Percentiles rank a stretch among this genome's conserved stretches.
phyloP scores from a whole-genome alignment of 2,329 filamentous ascomycete species.

The Alternaria atra region DNA sequence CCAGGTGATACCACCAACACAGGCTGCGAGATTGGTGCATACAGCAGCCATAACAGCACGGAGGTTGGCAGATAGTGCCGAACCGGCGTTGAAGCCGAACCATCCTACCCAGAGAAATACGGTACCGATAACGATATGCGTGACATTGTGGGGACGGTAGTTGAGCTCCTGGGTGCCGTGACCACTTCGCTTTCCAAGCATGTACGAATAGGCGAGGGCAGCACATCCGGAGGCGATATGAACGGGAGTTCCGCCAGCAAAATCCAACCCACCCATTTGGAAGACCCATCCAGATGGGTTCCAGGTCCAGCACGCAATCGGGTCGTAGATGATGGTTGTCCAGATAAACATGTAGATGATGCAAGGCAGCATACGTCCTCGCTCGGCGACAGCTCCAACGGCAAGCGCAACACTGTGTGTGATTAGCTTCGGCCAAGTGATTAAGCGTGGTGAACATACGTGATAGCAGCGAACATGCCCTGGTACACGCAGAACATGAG shows the following conservation, averaged over 20 bases:
- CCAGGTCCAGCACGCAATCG: conserved; percentile 96
- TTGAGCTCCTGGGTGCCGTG: conserved; percentile 89
- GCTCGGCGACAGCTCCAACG: conserved; percentile 84
- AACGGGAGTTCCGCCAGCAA: conserved; percentile 88
- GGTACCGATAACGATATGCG: conserved; percentile 89
- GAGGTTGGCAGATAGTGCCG: conserved; percentile 80
- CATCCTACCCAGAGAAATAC: conserved; percentile 96
- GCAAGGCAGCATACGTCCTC: conserved; percentile 86
- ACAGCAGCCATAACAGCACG: conserved; percentile 87
- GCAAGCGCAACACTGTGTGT: conserved; percentile 75
- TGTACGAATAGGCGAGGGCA: conserved; percentile 88
- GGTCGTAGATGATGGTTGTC: conserved; percentile 89
- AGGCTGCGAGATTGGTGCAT: conserved; percentile 85
- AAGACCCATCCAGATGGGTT: conserved; percentile 83
- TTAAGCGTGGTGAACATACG: conserved; percentile 65
- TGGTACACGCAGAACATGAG: conserved; percentile 86
- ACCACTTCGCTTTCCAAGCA: conserved; percentile 85
- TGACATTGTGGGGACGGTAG: conserved; percentile 92
- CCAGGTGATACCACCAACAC: conserved; percentile 87
- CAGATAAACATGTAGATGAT: conserved; percentile 94
- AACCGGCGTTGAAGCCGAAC: conserved; percentile 95
- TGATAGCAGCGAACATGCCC: conserved; percentile 88
- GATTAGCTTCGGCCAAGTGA: conserved; percentile 2
- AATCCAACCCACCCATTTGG: conserved; percentile 83
- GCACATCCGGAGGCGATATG: conserved; percentile 86